Conservation (phyloP, 768 basidiomycete species). For the Gautieria morchelliformis region DNA sequence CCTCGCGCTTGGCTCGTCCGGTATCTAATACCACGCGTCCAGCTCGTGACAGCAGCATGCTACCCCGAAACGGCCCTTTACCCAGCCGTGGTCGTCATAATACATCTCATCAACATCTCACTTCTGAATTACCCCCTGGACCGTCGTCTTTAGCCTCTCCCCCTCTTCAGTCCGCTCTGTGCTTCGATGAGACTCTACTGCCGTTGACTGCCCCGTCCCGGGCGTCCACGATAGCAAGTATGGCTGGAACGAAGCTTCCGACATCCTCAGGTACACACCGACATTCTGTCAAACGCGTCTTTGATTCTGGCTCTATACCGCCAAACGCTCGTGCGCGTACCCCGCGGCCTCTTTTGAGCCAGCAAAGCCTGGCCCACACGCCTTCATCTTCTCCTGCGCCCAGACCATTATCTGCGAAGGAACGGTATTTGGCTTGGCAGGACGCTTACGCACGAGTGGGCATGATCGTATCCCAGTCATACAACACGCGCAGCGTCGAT, state of each 20-base stretch:
- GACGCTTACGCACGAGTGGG: conserved; percentile 21
- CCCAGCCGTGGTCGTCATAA: background rate
- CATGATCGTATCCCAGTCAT: conserved; percentile 20
- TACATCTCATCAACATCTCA: conserved; percentile 9
- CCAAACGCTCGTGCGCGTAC: background rate
- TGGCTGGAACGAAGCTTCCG: background rate
- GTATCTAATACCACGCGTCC: background rate
- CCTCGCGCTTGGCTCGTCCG: background rate
- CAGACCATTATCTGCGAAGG: conserved; percentile 14
- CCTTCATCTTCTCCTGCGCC: background rate
- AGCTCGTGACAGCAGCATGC: too few species aligned
- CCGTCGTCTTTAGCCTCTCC: conserved; percentile 50
- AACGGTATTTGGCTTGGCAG: conserved; percentile 18
- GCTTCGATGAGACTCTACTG: conserved; percentile 27
- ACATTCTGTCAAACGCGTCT: background rate
- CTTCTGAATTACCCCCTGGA: conserved; percentile 40
- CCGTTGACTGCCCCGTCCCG: background rate
- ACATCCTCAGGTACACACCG: background rate
- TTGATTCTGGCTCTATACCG: conserved; percentile 1
- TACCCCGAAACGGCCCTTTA: too few species aligned
- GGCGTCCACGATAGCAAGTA: background rate
- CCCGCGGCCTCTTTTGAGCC: background rate
- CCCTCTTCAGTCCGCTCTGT: conserved; percentile 44
- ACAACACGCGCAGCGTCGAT: conserved; percentile 14
- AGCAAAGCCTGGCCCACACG: background rate